Evolutionary conservation across 2,329 filamentous ascomycete species (phyloP), one percentile per base, ranked within the genome.

Genomic region (Phaeosphaeriaceae sp.): DNA sequence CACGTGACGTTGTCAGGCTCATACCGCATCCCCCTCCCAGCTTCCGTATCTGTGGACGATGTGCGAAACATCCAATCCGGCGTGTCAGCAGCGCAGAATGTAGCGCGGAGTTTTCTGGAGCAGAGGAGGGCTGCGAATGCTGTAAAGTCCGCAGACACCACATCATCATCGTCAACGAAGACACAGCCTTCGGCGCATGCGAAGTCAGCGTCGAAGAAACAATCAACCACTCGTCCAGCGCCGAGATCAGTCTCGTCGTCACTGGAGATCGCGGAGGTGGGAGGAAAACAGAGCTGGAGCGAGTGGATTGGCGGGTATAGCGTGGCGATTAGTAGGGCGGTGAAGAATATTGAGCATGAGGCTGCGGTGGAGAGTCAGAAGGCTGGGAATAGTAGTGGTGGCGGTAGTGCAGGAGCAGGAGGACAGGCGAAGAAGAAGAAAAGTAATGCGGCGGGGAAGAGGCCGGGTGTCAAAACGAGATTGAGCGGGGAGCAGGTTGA

Each of bases 241-340:
- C 59, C 58, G 7, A 63, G 22, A 19, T 27, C 51, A 3, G 40
- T 55, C 21, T 63, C 52, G 15, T 59, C 63, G 6, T 66, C 56
- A 2, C 42, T 66, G 53, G 66, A 70, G n/a, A 57, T 68, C 7
- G 54, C 50, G 2, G 53, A 57, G 4, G 61, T 51, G 3, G 62
- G 54, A 0, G 66, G 65, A 0, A 70, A 71, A 51, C 63, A 74
- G 63, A 70, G 69, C 33, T 77, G 75, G 75, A 60, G 71, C 7
- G 75, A 77, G 51, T 77, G 74, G 74, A 75, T 77, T 51, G 75
- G 75, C 0, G 75, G 74, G 17, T 77, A 77, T 52, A 77, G 74
- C 49, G 60, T 77, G 58, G 73, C 74, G 10, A 75, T 77, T 47
- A 68, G 69, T 19, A 53, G 71, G 42, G 74, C 71, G n/a, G 72